Conservation (phyloP, 495 filamentous ascomycete genomes). For the Aspergillus olivimuriae region DNA sequence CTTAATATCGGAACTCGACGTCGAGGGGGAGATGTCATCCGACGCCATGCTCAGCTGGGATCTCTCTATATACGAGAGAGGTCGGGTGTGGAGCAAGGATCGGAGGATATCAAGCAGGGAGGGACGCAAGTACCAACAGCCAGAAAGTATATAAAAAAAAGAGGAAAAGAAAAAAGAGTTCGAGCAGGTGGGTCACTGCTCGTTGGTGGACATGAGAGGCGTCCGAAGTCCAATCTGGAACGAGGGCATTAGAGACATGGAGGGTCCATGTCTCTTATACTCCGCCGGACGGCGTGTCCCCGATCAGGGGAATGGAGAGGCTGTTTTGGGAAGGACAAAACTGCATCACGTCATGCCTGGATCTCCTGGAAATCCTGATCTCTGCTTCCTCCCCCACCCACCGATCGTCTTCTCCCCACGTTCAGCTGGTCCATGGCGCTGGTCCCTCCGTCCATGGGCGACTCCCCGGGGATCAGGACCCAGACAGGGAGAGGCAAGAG, state of each 20-base stretch:
- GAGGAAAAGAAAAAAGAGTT: no score
- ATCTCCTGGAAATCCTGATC: neutral
- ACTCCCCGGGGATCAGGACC: no score
- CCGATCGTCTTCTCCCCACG: neutral
- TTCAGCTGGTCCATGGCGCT: no score
- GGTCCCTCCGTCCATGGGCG: no score
- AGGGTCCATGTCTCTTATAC: neutral
- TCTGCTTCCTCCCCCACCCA: neutral
- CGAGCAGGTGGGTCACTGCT: no score
- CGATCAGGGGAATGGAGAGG: neutral
- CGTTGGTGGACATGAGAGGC: no score
- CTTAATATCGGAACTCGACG: conserved; percentile 2
- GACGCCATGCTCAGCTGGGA: neutral
- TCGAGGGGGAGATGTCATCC: neutral
- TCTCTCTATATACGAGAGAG: neutral
- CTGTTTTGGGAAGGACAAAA: conserved; percentile 1
- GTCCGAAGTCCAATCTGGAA: no score
- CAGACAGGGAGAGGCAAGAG: no score
- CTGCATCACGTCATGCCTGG: conserved; percentile 7
- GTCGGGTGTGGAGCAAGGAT: neutral
- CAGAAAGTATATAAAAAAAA: neutral
- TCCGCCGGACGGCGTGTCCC: neutral
- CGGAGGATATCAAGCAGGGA: neutral
- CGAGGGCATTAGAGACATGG: conserved; percentile 2
- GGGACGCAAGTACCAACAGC: neutral